Base-by-base conservation (phyloP, 768 basidiomycete species). In the Thelephora ganbajun region DNA sequence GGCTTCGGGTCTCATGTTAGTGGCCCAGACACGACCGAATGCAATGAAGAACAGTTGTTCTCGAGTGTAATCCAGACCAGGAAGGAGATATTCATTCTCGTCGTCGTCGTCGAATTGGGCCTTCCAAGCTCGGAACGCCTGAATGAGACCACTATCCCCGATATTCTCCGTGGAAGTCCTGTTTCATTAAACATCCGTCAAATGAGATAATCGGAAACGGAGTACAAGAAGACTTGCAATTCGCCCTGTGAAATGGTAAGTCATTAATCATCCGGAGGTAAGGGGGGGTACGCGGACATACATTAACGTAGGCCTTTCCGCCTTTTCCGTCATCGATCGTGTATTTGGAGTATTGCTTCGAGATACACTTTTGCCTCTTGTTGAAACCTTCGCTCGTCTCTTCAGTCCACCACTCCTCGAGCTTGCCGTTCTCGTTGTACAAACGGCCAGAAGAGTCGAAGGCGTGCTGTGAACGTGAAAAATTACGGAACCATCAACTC, bases 1-100 rank as follows among this genome's bases (percentile, higher is more conserved):
- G 22, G 83, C 76, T 39, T 77, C 81, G 20, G 86, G 75, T 52
- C 83, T 88, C 63, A 82, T 84, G 55, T 78, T 79, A 57, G 77
- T 73, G 0, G 82, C 88, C 89, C 89, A 94, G n/a, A 84, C 78
- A 22, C 84, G 76, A 12, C 77, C 92, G 57, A 87, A 93, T 1
- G 88, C 76, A 48, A 97, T 77, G 70, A 96, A 97, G 68, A 97
- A 97, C 23, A 97, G 65, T 67, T 97, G 93, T 35, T 96, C 93
- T 50, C 81, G 74, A 1, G 84, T 83, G 56, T 72, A 85, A 44
- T 74, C 66, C 50, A 97, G 63, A 14, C 92, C 92, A 11, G 92
- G 92, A 13, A 97, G 74, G 18, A 85, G 63, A 56, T 78, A 81
- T 58, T 91, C 85, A 33, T 70, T 69, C 43, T 71, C 60, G 46